Evolutionary conservation across 176 grass and related monocot genomes (phyloP).

Genomic region (Phyllostachys edulis): DNA sequence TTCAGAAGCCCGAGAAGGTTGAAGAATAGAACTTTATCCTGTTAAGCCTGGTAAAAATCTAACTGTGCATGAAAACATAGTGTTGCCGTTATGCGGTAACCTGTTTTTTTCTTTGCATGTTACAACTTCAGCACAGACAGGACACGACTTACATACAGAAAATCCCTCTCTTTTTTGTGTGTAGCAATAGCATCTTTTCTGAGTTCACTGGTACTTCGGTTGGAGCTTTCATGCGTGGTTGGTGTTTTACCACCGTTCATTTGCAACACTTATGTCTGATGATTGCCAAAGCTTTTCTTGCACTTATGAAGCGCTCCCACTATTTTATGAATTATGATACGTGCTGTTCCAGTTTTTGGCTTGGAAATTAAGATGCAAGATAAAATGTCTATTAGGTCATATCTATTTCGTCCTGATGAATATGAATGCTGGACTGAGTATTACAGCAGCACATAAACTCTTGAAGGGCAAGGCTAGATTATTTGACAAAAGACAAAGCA

Average conservation of each 20-base stretch:
- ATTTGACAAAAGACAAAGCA: background rate
- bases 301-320: background rate
- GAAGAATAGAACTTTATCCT: constrained; percentile 32
- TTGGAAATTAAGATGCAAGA: background rate
- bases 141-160: background rate
- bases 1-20: constrained; percentile 16
- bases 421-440: background rate
- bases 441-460: background rate
- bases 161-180: background rate
- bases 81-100: background rate
- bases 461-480: background rate
- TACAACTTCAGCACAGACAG: background rate
- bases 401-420: background rate
- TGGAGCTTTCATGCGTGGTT: background rate
- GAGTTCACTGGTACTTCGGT: background rate
- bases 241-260: background rate
- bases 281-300: background rate
- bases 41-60: background rate
- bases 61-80: background rate
- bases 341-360: background rate
- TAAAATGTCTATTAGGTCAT: background rate
- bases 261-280: background rate
- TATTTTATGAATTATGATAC: background rate
- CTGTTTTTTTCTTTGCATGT: background rate
- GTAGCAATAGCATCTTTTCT: background rate